Evolutionary conservation across 371 early-diverging fungal genomes (phyloP).

Genomic region (Rhizopus arrhizus): DNA sequence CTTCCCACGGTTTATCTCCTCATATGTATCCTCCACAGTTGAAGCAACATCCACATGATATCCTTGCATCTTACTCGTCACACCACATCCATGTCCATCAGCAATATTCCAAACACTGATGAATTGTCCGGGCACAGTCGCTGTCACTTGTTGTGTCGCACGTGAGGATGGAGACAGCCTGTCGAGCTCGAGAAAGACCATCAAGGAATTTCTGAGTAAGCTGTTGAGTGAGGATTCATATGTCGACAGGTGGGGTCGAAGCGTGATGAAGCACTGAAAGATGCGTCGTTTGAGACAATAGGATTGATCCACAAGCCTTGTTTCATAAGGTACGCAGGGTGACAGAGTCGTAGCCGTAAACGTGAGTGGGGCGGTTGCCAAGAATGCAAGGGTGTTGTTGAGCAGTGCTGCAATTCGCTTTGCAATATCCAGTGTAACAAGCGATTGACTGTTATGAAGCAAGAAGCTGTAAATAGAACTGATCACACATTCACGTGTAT

Average conservation of each 20-base stretch:
- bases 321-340: constrained; percentile 43
- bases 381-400: constrained; percentile 73
- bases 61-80: constrained; percentile 64
- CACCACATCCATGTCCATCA: constrained; percentile 66
- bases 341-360: constrained; percentile 49
- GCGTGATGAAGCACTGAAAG: constrained; percentile 72
- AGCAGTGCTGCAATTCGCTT: constrained; percentile 82
- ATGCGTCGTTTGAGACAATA: constrained; percentile 66
- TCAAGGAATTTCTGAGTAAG: constrained; percentile 57
- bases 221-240: constrained; percentile 68
- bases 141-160: constrained; percentile 54
- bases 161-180: constrained; percentile 55
- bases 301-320: constrained; percentile 65
- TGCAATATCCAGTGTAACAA: constrained; percentile 76
- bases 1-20: constrained; percentile 42
- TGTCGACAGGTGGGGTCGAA: constrained; percentile 63
- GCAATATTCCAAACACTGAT: constrained; percentile 60
- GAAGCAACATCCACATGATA: constrained; percentile 53
- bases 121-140: constrained; percentile 59
- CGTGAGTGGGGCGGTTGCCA: constrained; percentile 59
- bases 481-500: constrained; percentile 71
- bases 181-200: constrained; percentile 62
- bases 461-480: constrained; percentile 76
- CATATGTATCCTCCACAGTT: constrained; percentile 37
- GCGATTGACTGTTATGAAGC: constrained; percentile 64